Base-by-base conservation (phyloP, 1,139 yeast genomes). In the Ogataea hybrid region DNA sequence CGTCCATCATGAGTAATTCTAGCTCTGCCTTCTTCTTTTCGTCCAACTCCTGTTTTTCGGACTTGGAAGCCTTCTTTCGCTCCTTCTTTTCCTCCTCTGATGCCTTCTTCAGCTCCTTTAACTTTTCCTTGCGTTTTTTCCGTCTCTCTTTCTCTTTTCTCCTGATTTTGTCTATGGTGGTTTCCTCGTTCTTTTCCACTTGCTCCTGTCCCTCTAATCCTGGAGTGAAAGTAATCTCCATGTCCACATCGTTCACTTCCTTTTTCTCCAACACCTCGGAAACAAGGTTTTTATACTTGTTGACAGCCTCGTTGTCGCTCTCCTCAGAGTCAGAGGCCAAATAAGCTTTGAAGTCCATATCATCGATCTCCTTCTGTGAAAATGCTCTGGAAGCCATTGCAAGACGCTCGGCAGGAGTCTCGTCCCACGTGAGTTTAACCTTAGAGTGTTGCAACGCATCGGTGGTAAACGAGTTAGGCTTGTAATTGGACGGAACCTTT, bases 381-480 rank as follows among this genome's bases (percentile, higher is more conserved):
- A 94, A 90, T 12, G 90, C 89, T 53, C 83, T 79, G 14, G 85
- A 75, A 1, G 96, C 79, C 42, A 90, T 64, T 44, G 85, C 81
- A n/a, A 80, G 64, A 61, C 98, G 77, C 57, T 89, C 97, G 47
- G 80, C 83, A 4, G 98, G 98, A 0, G 97, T 94, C 65, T 92
- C 97, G 64, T 94, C 99, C 97, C 97, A 90, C 0, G 97, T 89
- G 50, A 90, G 72, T 59, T 87, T 87, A 35, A 90, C 97, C 58
- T 88, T 89, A 11, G 96, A 88, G 61, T 88, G 96, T 59, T 89
- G 96, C 46, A 90, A 72, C 0, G 97, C 97, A 64, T 87, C 96
- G 2, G 97, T 94, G 27, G 87, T 87, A 65, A 92, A 94, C 10
- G 81, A 75, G 42, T 71, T 72, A n/a, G 98, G 98, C 54, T 79